Evolutionary conservation across 2,329 filamentous ascomycete genomes (phyloP).

Genomic region (Exophiala alcalophila): DNA sequence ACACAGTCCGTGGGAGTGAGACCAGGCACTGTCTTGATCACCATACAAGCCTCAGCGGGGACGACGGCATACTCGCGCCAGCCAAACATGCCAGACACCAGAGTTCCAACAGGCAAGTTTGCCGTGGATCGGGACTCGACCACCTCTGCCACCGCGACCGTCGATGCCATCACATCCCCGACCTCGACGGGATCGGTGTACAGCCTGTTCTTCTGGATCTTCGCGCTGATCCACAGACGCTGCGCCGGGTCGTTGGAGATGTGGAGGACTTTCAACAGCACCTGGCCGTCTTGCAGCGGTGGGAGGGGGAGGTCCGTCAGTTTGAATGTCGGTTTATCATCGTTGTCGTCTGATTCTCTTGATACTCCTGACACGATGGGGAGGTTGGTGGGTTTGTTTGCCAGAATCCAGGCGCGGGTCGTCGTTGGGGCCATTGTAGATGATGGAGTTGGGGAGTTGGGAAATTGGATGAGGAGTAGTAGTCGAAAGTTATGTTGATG

Average conservation of each 20-base stretch:
- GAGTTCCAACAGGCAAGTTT: conserved; percentile 35
- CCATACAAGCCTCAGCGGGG: conserved; percentile 23
- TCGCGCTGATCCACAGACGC: conserved; percentile 49
- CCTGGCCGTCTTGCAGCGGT: conserved; percentile 38
- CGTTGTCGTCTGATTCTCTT: conserved; percentile 2
- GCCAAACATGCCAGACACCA: conserved; percentile 34
- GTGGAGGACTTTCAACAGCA: conserved; percentile 48
- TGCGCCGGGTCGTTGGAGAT: conserved; percentile 55
- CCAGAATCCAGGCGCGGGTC: conserved; percentile 16
- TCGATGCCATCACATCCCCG: conserved; percentile 42
- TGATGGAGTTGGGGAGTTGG: too few species aligned
- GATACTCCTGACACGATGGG: conserved; percentile 12
- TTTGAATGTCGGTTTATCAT: conserved; percentile 15
- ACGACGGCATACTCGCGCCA: conserved; percentile 45
- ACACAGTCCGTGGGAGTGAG: conserved; percentile 42
- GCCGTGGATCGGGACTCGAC: conserved; percentile 35
- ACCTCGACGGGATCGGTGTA: conserved; percentile 47
- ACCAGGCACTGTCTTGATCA: conserved; percentile 8
- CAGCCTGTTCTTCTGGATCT: conserved; percentile 36
- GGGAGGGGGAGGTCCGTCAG: conserved; percentile 10
- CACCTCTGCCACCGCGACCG: conserved; percentile 38
- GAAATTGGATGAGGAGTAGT: too few species aligned
- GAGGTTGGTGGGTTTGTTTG: conserved; percentile 10
- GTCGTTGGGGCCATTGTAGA: conserved; percentile 38
- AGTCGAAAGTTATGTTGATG: too few species aligned